Evolutionary conservation across 2,329 filamentous ascomycete species (phyloP), one percentile per base, ranked within the genome.

Genomic region (Cordyceps farinosa): DNA sequence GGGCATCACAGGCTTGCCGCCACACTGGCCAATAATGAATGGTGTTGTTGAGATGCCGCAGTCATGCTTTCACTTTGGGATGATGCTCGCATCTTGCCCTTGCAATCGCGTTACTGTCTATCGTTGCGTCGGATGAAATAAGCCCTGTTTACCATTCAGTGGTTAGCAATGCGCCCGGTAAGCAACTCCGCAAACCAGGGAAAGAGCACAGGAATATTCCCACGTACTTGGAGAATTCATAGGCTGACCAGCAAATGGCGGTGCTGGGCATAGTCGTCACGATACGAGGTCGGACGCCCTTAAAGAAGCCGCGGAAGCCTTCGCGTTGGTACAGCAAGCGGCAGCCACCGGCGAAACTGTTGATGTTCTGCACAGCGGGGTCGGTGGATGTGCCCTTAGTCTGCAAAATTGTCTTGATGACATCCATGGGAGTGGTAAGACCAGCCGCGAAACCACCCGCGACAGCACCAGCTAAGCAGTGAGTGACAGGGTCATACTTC

Each of bases 231-330:
- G 84, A 88, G 66, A 86, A 86, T 71, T 89, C 86, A 69, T 89
- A 89, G 36, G 86, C 86, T 45, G 86, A 95, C 95, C 95, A 99
- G 83, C 95, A 99, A 73, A 99, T 99, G n/a, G 95, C 95, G 40
- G 95, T 99, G 79, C 93, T 97, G 27, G 95, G 95, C 90, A 98
- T 98, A 1, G 95, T 97, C 11, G 93, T 97, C 66, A 99, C 88
- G 54, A 99, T 89, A 71, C 95, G 85, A 53, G 95, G 95, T 70
- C 90, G 88, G 73, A 97, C 86, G 50, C 95, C 95, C 74, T 96
- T 93, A 79, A 97, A 93, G 78, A 98, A 99, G 3, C 95, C 95
- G 63, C 81, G 82, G 71, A 90, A 83, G 42, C 95, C 95, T 73
- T 96, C 94, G 72, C 93, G 87, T 70, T 86, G 85, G 75, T 92